A percentile compares a stretch with the other conserved stretches of the same genome.
Evolutionary conservation across 108 stramenopile species (phyloP).

Genomic region (Aureococcus anophagefferens): DNA sequence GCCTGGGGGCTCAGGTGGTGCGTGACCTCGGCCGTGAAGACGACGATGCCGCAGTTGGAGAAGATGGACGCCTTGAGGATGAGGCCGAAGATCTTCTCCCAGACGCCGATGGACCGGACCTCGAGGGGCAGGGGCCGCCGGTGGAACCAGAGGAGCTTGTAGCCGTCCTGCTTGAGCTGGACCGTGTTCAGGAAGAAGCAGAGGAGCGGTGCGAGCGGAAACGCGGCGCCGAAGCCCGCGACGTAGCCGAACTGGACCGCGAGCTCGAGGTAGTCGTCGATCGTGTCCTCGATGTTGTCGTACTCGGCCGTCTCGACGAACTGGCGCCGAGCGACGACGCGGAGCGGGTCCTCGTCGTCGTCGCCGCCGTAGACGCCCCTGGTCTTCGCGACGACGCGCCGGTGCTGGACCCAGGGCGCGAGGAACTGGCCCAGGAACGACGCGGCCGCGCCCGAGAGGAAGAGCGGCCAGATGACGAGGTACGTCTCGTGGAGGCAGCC

Average conservation of each 20-base stretch:
- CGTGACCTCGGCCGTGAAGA: too few relatives aligned
- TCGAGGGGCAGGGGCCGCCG: neutral
- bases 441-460: neutral
- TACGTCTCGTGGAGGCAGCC: neutral
- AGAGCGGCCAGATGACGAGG: neutral
- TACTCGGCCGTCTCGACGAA: slow-evolving; percentile 18
- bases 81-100: neutral
- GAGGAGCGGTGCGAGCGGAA: slow-evolving; percentile 22
- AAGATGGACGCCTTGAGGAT: too few relatives aligned
- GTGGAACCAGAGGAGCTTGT: neutral
- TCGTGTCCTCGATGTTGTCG: slow-evolving; percentile 10
- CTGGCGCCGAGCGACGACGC: slow-evolving; percentile 7
- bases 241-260: slow-evolving; percentile 37
- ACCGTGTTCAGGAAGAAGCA: slow-evolving; percentile 6
- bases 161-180: slow-evolving; percentile 1
- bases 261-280: slow-evolving; percentile 23
- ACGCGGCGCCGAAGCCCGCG: slow-evolving; percentile 33
- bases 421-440: neutral
- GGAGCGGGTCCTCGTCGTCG: slow-evolving; percentile 7
- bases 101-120: neutral
- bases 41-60: too few relatives aligned
- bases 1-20: too few relatives aligned
- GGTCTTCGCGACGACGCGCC: slow-evolving; percentile 6
- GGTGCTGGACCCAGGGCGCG: neutral
- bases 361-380: neutral